phyloP scores from a whole-genome alignment of 108 stramenopile genomes.

The Nitzschia sp. region DNA sequence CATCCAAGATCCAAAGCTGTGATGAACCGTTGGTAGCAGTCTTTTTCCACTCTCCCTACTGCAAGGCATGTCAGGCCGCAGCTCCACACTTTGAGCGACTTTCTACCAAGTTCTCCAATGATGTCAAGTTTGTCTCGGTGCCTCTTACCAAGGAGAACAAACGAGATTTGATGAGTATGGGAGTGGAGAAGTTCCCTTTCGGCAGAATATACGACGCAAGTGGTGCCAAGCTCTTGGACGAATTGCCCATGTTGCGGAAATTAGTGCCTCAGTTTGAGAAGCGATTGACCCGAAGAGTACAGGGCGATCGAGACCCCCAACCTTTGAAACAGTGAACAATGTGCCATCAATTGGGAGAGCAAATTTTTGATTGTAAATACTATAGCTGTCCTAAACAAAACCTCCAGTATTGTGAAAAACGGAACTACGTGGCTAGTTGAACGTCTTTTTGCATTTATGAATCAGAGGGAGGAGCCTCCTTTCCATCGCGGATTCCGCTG shows the following conservation, averaged over 20 bases:
- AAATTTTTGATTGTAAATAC: no score
- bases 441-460: no score
- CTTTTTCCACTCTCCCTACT: slow-evolving; percentile 15
- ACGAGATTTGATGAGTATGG: not conserved
- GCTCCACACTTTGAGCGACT: slow-evolving; percentile 13
- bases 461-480: no score
- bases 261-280: slow-evolving; percentile 10
- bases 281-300: not conserved
- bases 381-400: no score
- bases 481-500: slow-evolving; percentile 35
- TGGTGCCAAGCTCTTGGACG: slow-evolving; percentile 6
- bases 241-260: slow-evolving; percentile 15
- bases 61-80: slow-evolving; percentile 26
- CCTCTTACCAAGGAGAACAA: slow-evolving; percentile 12
- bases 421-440: no score
- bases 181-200: slow-evolving; percentile 21
- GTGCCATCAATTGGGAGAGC: not conserved
- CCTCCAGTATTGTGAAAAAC: no score
- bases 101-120: slow-evolving; percentile 6
- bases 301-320: not conserved
- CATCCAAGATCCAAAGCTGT: not conserved
- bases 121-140: slow-evolving; percentile 29
- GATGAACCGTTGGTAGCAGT: slow-evolving; percentile 19
- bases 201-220: slow-evolving; percentile 15
- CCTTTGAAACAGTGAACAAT: not conserved